Evolutionary conservation across 331 rosid species (phyloP).

Genomic region (Spiraea crenata): DNA sequence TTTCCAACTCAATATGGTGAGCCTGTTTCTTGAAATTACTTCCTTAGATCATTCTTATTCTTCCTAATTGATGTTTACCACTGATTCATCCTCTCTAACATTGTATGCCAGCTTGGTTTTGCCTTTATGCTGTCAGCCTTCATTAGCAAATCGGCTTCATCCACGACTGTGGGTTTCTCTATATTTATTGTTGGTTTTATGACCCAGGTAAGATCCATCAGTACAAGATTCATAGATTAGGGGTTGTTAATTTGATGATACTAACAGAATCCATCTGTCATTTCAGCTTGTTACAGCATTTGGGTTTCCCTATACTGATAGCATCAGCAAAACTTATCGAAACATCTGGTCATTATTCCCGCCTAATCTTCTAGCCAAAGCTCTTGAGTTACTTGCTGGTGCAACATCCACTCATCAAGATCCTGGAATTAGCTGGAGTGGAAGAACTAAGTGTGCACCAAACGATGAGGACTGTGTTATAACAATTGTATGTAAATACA

Average conservation of each 20-base stretch:
- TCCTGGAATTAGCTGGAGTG: conserved; percentile 74
- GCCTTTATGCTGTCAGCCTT: conserved; percentile 90
- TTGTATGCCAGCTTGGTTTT: conserved; percentile 64
- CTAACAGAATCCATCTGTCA: conserved; percentile 18
- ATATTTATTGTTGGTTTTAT: conserved; percentile 73
- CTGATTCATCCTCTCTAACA: conserved; percentile 11
- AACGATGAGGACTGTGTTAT: conserved; percentile 47
- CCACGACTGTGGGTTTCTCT: conserved; percentile 77
- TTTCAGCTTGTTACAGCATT: conserved; percentile 57
- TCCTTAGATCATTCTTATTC: background rate
- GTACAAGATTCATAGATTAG: background rate
- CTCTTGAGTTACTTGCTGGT: conserved; percentile 50
- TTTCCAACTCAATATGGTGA: conserved; percentile 87
- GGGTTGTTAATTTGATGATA: conserved; percentile 21
- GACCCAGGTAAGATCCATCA: conserved; percentile 69
- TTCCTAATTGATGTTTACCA: background rate
- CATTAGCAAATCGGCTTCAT: conserved; percentile 69
- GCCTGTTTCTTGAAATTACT: conserved; percentile 19
- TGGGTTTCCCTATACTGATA: conserved; percentile 51
- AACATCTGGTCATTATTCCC: conserved; percentile 77
- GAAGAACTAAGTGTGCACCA: conserved; percentile 51
- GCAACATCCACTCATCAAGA: conserved; percentile 69
- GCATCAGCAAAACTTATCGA: conserved; percentile 24
- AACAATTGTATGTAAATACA: conserved; percentile 58
- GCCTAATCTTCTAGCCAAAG: conserved; percentile 84